phyloP scores from a whole-genome alignment of 176 grass and related monocot genomes.

The Oryza glumipatula region DNA sequence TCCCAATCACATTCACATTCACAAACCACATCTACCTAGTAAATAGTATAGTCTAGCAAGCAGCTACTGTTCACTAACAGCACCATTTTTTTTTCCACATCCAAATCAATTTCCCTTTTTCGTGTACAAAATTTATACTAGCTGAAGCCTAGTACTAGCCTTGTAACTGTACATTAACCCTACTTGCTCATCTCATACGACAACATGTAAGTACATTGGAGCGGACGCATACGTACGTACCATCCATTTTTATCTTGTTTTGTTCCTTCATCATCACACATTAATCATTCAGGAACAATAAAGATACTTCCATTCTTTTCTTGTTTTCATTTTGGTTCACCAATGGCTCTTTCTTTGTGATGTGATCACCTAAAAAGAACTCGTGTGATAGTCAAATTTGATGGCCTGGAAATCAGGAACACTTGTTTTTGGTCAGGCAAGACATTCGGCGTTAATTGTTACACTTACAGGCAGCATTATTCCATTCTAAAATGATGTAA shows the following conservation, averaged over 20 bases:
- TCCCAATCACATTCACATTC: no score
- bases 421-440: not conserved
- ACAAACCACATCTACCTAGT: no score
- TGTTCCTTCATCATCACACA: not conserved
- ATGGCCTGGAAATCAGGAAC: not conserved
- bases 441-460: not conserved
- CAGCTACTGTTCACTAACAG: not conserved
- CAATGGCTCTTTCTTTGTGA: not conserved
- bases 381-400: not conserved
- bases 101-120: not conserved
- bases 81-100: not conserved
- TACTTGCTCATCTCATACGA: not conserved
- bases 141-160: not conserved
- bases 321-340: not conserved
- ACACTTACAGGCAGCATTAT: no score
- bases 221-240: no score
- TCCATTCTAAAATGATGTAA: not conserved
- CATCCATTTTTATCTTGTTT: not conserved
- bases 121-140: not conserved
- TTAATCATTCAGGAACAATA: not conserved
- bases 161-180: constrained; percentile 9
- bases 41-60: no score
- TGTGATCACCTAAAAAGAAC: not conserved
- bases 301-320: not conserved
- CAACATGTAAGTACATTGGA: constrained; percentile 20